Conservation (phyloP, 129 eudicot genomes). For the Deinandra increscens region DNA sequence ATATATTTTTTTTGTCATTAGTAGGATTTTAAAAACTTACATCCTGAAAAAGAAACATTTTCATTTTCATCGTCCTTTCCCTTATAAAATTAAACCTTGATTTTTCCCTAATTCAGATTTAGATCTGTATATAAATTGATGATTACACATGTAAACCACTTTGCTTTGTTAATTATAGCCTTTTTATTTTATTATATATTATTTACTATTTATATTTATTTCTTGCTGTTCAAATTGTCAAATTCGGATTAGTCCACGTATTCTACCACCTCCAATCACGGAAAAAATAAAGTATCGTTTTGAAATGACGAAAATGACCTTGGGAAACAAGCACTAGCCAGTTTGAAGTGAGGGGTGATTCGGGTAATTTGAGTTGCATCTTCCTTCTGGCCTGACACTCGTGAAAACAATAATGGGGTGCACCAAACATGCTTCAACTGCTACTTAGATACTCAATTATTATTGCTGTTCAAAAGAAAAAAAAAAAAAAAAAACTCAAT, state of each 20-base stretch:
- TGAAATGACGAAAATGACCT: conserved; percentile 29
- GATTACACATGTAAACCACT: conserved; percentile 26
- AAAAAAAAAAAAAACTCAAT: too few species aligned
- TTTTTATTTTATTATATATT: background rate
- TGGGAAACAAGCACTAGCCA: background rate
- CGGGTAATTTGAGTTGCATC: conserved; percentile 13
- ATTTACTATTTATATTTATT: too few species aligned
- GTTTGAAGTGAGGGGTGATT: conserved; percentile 13
- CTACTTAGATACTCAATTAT: conserved; percentile 43
- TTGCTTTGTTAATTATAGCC: conserved; percentile 13
- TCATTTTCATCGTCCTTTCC: too few species aligned
- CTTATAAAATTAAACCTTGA: background rate
- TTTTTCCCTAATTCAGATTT: background rate
- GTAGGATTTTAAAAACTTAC: too few species aligned
- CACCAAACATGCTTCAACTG: conserved; percentile 50
- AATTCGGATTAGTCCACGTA: conserved; percentile 6
- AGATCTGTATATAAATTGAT: conserved; percentile 15
- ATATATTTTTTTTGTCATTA: too few species aligned
- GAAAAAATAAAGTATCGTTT: conserved; percentile 11
- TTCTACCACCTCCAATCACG: conserved; percentile 40
- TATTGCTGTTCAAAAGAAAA: too few species aligned
- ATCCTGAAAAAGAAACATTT: too few species aligned
- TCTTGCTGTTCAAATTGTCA: conserved; percentile 10
- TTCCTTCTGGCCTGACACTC: conserved; percentile 30
- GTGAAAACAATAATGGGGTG: conserved; percentile 40